These are phyloP conservation scores for Lignosus rhinocerotis DNA, from an alignment of 1,284 basidiomycete species.

Conservation along the genomic window DNA sequence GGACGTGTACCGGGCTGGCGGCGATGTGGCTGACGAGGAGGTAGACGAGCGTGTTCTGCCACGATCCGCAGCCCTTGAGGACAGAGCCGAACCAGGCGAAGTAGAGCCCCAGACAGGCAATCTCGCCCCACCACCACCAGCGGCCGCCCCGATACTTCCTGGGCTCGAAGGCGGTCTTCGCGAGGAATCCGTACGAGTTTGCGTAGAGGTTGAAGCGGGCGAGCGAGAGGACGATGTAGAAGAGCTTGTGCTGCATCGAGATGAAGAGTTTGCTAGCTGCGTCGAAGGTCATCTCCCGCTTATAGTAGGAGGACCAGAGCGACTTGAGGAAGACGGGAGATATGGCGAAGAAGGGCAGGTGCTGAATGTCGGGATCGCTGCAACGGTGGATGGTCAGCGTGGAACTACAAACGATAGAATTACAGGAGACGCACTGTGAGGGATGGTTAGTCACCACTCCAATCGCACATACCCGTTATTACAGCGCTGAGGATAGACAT, in stretches of 20 bases:
- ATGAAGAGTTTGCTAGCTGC: slow-evolving; percentile 68
- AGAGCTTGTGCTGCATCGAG: slow-evolving; percentile 86
- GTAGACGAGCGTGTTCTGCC: slow-evolving; percentile 66
- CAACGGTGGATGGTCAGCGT: slow-evolving; percentile 27
- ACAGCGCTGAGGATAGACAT: slow-evolving; percentile 1
- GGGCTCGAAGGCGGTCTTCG: slow-evolving; percentile 61
- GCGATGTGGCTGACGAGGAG: slow-evolving; percentile 78
- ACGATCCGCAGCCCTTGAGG: slow-evolving; percentile 66
- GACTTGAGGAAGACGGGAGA: slow-evolving; percentile 83
- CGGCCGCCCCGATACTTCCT: slow-evolving; percentile 58
- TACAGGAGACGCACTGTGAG: slow-evolving; percentile 71
- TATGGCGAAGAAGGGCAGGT: slow-evolving; percentile 96
- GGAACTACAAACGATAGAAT: neutral
- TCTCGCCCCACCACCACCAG: slow-evolving; percentile 76
- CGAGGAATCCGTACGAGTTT: slow-evolving; percentile 82
- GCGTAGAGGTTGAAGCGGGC: slow-evolving; percentile 96
- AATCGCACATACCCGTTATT: slow-evolving; percentile 10
- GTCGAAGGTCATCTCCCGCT: slow-evolving; percentile 85
- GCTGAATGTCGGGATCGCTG: slow-evolving; percentile 95
- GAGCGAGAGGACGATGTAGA: slow-evolving; percentile 90
- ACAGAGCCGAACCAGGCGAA: slow-evolving; percentile 80
- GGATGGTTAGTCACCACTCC: slow-evolving; percentile 96
- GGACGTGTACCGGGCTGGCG: slow-evolving; percentile 85
- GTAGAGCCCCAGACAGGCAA: slow-evolving; percentile 69
- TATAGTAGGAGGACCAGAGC: slow-evolving; percentile 95